Percentiles rank a stretch among this genome's conserved stretches.
Conservation (phyloP, 2,329 filamentous ascomycete genomes). For the Ophiostoma perfectum region DNA sequence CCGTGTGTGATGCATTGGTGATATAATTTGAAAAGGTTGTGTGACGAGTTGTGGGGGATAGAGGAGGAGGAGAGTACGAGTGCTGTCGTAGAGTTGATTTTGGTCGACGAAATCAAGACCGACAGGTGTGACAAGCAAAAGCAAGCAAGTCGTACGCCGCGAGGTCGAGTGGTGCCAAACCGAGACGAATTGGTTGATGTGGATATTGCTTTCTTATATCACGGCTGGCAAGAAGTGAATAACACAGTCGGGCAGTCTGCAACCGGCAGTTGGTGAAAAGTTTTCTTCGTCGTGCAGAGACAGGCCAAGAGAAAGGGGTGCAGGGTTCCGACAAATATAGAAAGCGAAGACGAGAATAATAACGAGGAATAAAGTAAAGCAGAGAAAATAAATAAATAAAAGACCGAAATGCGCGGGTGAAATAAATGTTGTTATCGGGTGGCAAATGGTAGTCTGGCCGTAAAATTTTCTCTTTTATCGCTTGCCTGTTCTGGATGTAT, state of each 20-base stretch:
- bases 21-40: conserved; percentile 9
- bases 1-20: conserved; percentile 51
- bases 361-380: conserved; percentile 5
- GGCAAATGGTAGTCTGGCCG: conserved; percentile 21
- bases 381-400: conserved; percentile 14
- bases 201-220: neutral
- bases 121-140: neutral
- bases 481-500: conserved; percentile 22
- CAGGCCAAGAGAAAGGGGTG: neutral
- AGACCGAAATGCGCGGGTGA: conserved; percentile 10
- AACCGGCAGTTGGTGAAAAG: conserved; percentile 5
- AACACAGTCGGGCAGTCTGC: neutral
- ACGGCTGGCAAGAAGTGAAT: neutral
- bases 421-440: conserved; percentile 22
- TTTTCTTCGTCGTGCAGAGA: neutral
- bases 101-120: neutral
- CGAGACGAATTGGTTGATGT: neutral
- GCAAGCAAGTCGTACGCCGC: conserved; percentile 5
- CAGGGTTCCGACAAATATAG: neutral
- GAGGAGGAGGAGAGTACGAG: neutral
- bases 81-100: neutral
- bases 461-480: conserved; percentile 21
- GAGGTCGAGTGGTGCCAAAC: neutral
- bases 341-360: conserved; percentile 16
- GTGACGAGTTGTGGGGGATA: neutral